A percentile compares a stretch with the other conserved stretches of the same genome.
These are phyloP conservation scores for Colletotrichum chlorophyti DNA, from an alignment of 2,329 filamentous ascomycete genomes.

Conservation along the genomic window DNA sequence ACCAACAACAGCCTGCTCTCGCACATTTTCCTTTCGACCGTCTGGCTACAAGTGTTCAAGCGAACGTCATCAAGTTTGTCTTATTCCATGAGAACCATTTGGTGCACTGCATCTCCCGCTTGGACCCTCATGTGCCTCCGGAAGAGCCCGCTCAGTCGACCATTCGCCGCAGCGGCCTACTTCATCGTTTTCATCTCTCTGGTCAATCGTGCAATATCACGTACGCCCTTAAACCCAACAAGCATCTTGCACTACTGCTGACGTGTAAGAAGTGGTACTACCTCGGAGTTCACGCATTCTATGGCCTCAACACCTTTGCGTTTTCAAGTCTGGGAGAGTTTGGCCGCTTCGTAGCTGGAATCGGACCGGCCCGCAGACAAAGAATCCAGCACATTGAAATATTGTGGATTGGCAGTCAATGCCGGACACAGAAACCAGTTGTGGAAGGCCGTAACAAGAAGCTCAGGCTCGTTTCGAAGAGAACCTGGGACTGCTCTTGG, in stretches of 20 bases:
- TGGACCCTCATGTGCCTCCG: slow-evolving; percentile 44
- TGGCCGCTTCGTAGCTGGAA: slow-evolving; percentile 52
- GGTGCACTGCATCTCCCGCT: slow-evolving; percentile 52
- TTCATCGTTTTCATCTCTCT: slow-evolving; percentile 49
- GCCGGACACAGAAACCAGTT: slow-evolving; percentile 31
- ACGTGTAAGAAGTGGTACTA: slow-evolving; percentile 50
- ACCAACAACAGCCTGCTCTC: not conserved
- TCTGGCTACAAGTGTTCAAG: slow-evolving; percentile 39
- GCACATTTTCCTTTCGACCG: slow-evolving; percentile 35
- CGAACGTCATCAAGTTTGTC: slow-evolving; percentile 43
- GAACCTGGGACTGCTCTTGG: slow-evolving; percentile 44
- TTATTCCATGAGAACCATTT: slow-evolving; percentile 42
- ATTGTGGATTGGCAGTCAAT: slow-evolving; percentile 47
- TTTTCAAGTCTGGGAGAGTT: slow-evolving; percentile 62
- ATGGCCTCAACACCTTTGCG: slow-evolving; percentile 55
- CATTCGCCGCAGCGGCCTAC: slow-evolving; percentile 32
- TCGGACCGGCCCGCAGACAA: slow-evolving; percentile 44
- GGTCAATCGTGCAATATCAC: slow-evolving; percentile 39
- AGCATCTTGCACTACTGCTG: slow-evolving; percentile 43
- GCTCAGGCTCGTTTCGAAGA: slow-evolving; percentile 41
- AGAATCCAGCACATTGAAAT: slow-evolving; percentile 53
- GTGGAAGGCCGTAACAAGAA: not conserved
- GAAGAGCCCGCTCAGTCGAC: slow-evolving; percentile 11
- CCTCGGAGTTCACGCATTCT: slow-evolving; percentile 51
- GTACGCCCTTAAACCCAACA: slow-evolving; percentile 40